Base-by-base conservation (phyloP, 768 basidiomycete genomes). In the Hypholoma sublateritium region DNA sequence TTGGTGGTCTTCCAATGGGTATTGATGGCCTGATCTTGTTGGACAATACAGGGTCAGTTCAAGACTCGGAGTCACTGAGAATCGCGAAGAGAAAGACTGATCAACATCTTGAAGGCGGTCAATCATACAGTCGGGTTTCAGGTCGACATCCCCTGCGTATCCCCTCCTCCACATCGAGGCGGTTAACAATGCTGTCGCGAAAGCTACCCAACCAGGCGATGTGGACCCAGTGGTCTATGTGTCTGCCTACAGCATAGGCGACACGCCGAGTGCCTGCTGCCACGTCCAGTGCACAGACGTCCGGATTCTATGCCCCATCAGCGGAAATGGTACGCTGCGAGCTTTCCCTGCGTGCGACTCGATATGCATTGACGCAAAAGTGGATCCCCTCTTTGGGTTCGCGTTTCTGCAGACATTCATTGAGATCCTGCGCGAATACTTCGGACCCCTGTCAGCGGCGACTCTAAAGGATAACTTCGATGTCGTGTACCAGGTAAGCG, bases 391-490 rank as follows among this genome's bases (percentile, higher is more conserved):
- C 35, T 87, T 93, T 56, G 94, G 89, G 8, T 95, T 98, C 67
- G 81, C 93, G 0, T 97, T 96, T 68, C 70, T 97, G 25, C 85
- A 91, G 66, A 85, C 89, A 1, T 95, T 98, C 68, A 72, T 90
- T 36, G 87, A 91, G 50, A 88, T 95, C 45, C 73, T 98, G 44
- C 76, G 79, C 48, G 93, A 96, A 58, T 98, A 98, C 68, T 86
- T 97, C 61, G 94, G 92, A 21, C 82, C 85, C n/a, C 78, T 95
- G 21, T 91, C 89, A 32, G 84, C 90, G 22, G 80, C 83, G 5
- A 87, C 84, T 2, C 73, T 98, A 61, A 91, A 86, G 64, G 94
- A 97, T 58, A 92, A 96, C 70, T 96, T 97, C 70, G 95, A 98
- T 66, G 84, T 93, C 22, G 94, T 97, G 6, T 96, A 98, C 67